A percentile compares a stretch with the other conserved stretches of the same genome.
Conservation (phyloP, 805 yeast species). For the Metschnikowia cubensis region DNA sequence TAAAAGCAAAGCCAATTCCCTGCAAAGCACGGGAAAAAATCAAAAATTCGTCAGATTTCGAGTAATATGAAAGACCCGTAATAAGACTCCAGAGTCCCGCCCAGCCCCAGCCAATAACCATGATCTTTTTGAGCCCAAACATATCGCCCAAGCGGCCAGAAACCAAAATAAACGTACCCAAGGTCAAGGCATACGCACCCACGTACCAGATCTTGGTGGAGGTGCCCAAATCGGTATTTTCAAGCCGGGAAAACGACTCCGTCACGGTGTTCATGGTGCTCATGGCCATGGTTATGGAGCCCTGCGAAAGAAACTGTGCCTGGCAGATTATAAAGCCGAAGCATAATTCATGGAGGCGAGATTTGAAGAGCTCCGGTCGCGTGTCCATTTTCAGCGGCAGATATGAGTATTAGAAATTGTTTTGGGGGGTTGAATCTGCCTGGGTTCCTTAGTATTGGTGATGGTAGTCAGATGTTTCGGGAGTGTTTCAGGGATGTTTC, state of each 20-base stretch:
- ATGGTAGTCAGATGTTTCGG: no score
- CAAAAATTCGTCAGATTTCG: constrained; percentile 47
- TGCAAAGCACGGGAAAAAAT: constrained; percentile 55
- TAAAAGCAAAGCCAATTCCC: constrained; percentile 60
- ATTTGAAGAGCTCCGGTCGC: constrained; percentile 10
- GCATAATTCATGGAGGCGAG: constrained; percentile 12
- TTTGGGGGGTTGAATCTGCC: background rate
- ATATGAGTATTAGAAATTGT: no score
- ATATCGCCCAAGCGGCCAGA: constrained; percentile 73
- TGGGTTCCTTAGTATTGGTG: no score
- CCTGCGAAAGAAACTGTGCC: constrained; percentile 38
- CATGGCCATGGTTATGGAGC: constrained; percentile 35
- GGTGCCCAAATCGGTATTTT: constrained; percentile 4
- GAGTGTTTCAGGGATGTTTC: no score
- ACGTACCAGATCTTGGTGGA: constrained; percentile 46
- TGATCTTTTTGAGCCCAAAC: constrained; percentile 56
- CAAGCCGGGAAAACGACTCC: constrained; percentile 21
- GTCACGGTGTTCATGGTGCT: constrained; percentile 35
- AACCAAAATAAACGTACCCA: constrained; percentile 67
- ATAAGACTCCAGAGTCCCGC: constrained; percentile 54
- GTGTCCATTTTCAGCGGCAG: constrained; percentile 6
- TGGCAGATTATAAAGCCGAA: constrained; percentile 12
- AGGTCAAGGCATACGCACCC: constrained; percentile 67
- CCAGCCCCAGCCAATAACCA: constrained; percentile 55
- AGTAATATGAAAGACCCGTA: constrained; percentile 53